These are phyloP conservation scores for Wickerhamomyces bisporus DNA, from an alignment of 805 yeast genomes.

Conservation along the genomic window DNA sequence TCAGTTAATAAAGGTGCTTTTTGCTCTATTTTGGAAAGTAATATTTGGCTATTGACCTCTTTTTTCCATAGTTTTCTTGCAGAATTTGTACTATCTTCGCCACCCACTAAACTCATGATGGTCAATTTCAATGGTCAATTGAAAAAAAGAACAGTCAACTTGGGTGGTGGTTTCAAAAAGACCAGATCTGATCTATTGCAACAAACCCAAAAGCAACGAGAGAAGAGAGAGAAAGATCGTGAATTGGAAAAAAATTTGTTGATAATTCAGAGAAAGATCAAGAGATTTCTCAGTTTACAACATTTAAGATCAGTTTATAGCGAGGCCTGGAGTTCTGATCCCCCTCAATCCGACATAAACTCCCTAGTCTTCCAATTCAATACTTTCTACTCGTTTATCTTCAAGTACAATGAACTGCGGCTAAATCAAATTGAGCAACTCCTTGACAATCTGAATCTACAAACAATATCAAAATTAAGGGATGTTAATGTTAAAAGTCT, in stretches of 20 bases:
- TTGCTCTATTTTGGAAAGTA: too few species aligned
- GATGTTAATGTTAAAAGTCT: slow-evolving; percentile 4
- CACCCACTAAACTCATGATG: slow-evolving; percentile 16
- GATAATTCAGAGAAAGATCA: slow-evolving; percentile 44
- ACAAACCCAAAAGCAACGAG: slow-evolving; percentile 62
- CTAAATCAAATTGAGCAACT: slow-evolving; percentile 3
- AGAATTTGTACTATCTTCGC: too few species aligned
- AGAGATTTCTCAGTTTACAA: slow-evolving; percentile 33
- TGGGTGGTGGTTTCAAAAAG: slow-evolving; percentile 39
- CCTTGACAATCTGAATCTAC: background rate
- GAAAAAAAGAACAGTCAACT: slow-evolving; percentile 52
- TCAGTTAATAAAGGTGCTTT: too few species aligned
- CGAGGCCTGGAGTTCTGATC: slow-evolving; percentile 14
- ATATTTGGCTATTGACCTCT: too few species aligned
- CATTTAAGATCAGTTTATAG: slow-evolving; percentile 20
- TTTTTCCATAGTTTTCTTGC: too few species aligned
- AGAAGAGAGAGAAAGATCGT: slow-evolving; percentile 54
- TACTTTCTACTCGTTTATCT: slow-evolving; percentile 25
- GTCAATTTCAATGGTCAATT: slow-evolving; percentile 65
- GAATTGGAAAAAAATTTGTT: slow-evolving; percentile 43
- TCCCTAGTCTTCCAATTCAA: slow-evolving; percentile 22
- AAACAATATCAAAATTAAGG: background rate
- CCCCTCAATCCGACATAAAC: background rate
- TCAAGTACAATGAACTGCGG: slow-evolving; percentile 8
- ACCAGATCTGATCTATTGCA: slow-evolving; percentile 44